Percentiles rank a stretch among this genome's conserved stretches.
Conservation (phyloP, 148 eudicot genomes). For the Heliamphora exappendiculata region DNA sequence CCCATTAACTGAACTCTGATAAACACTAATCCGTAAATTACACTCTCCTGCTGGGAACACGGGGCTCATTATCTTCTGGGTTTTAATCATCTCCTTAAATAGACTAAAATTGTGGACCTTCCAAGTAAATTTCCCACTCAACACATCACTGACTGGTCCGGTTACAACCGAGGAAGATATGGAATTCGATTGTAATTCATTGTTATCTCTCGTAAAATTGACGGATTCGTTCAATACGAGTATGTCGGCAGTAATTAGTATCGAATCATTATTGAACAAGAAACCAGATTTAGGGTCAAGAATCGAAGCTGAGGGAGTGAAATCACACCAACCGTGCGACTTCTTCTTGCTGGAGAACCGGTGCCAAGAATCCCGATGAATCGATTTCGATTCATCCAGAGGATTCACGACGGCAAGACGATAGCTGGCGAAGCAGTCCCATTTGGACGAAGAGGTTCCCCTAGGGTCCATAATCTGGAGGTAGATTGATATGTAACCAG, state of each 20-base stretch:
- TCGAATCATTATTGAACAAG: slow-evolving; percentile 43
- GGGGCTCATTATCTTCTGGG: slow-evolving; percentile 98
- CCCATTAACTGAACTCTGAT: slow-evolving; percentile 86
- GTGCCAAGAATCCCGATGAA: slow-evolving; percentile 90
- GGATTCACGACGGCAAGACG: slow-evolving; percentile 60
- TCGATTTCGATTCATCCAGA: slow-evolving; percentile 47
- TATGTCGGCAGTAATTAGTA: slow-evolving; percentile 78
- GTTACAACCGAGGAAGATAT: no score
- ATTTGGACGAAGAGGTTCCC: slow-evolving; percentile 60
- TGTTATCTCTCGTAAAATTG: slow-evolving; percentile 56
- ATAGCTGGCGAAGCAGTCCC: slow-evolving; percentile 95
- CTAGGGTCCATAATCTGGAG: slow-evolving; percentile 81
- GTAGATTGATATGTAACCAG: slow-evolving; percentile 79
- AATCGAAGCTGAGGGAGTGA: slow-evolving; percentile 51
- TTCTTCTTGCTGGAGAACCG: slow-evolving; percentile 84
- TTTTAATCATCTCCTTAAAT: slow-evolving; percentile 92
- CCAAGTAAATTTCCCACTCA: slow-evolving; percentile 96
- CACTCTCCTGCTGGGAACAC: slow-evolving; percentile 94
- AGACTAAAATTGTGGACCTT: slow-evolving; percentile 91
- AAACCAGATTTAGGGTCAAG: slow-evolving; percentile 66
- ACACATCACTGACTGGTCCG: slow-evolving; percentile 58
- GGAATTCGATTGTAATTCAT: slow-evolving; percentile 39
- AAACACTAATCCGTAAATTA: slow-evolving; percentile 90
- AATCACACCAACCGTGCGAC: slow-evolving; percentile 99
- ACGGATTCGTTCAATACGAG: slow-evolving; percentile 67